Conservation (phyloP, 345 rosid species). For the Hypericum perforatum region DNA sequence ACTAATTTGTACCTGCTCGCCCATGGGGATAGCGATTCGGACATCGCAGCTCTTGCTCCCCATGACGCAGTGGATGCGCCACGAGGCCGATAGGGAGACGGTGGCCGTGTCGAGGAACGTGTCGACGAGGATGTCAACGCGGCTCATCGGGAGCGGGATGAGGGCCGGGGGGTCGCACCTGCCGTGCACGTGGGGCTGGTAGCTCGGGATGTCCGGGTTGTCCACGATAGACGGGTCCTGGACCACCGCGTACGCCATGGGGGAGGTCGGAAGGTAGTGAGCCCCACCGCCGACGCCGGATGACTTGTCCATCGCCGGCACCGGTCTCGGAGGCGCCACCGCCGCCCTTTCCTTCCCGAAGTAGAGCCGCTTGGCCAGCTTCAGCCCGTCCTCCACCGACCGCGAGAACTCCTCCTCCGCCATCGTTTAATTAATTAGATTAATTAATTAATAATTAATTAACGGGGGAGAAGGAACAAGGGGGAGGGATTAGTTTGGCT, state of each 20-base stretch:
- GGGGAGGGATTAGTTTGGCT: too few relatives aligned
- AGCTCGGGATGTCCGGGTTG: slow-evolving; percentile 88
- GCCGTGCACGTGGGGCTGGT: slow-evolving; percentile 95
- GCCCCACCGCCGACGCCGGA: neutral
- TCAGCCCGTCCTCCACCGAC: slow-evolving; percentile 79
- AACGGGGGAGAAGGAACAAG: too few relatives aligned
- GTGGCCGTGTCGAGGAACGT: slow-evolving; percentile 55
- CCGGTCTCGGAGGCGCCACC: slow-evolving; percentile 55
- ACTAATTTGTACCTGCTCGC: slow-evolving; percentile 47
- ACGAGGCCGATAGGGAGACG: slow-evolving; percentile 46
- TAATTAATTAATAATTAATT: too few relatives aligned
- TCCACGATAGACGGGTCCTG: slow-evolving; percentile 73
- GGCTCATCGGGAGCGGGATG: slow-evolving; percentile 81
- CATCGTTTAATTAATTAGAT: too few relatives aligned
- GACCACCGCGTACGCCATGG: slow-evolving; percentile 82
- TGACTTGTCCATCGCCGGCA: slow-evolving; percentile 50
- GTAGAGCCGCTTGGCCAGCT: slow-evolving; percentile 63
- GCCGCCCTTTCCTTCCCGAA: slow-evolving; percentile 70
- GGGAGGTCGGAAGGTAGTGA: slow-evolving; percentile 49
- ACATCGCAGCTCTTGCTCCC: slow-evolving; percentile 83
- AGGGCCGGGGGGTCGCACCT: slow-evolving; percentile 86
- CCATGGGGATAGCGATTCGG: slow-evolving; percentile 78
- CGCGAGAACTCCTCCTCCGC: slow-evolving; percentile 62
- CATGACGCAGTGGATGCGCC: slow-evolving; percentile 93
- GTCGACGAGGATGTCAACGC: slow-evolving; percentile 48